phyloP scores from a whole-genome alignment of 106 monocot genomes.

The Phalaenopsis aphrodite region DNA sequence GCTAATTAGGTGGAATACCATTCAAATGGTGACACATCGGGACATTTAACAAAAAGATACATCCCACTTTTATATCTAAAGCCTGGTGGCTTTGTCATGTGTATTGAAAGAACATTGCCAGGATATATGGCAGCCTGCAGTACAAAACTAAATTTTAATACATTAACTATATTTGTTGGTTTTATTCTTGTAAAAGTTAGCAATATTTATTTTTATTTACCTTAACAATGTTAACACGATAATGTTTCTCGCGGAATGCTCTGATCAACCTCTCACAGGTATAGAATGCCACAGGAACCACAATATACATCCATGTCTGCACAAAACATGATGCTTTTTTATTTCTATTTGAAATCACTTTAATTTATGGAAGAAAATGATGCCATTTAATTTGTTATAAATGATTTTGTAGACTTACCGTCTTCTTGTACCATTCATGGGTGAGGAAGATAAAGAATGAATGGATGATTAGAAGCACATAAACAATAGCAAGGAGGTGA shows the following conservation, averaged over 20 bases:
- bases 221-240: constrained; percentile 67
- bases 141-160: neutral
- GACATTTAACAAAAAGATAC: constrained; percentile 94
- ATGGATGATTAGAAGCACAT: constrained; percentile 65
- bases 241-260: constrained; percentile 60
- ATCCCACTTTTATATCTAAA: constrained; percentile 97
- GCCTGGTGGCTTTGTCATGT: constrained; percentile 81
- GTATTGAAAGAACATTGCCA: constrained; percentile 83
- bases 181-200: neutral
- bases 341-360: neutral
- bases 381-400: neutral
- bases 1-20: constrained; percentile 38
- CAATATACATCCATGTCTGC: constrained; percentile 96
- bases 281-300: constrained; percentile 62
- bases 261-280: constrained; percentile 69
- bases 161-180: neutral
- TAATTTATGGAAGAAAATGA: neutral
- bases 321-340: constrained; percentile 11
- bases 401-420: constrained; percentile 35
- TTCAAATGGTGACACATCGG: constrained; percentile 86
- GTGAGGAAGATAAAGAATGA: constrained; percentile 83
- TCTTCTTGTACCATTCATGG: constrained; percentile 77
- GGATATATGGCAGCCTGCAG: constrained; percentile 91
- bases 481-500: constrained; percentile 68
- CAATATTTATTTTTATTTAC: constrained; percentile 22